phyloP scores from a whole-genome alignment of 2,329 filamentous ascomycete genomes.

The Pochonia chlamydosporia region DNA sequence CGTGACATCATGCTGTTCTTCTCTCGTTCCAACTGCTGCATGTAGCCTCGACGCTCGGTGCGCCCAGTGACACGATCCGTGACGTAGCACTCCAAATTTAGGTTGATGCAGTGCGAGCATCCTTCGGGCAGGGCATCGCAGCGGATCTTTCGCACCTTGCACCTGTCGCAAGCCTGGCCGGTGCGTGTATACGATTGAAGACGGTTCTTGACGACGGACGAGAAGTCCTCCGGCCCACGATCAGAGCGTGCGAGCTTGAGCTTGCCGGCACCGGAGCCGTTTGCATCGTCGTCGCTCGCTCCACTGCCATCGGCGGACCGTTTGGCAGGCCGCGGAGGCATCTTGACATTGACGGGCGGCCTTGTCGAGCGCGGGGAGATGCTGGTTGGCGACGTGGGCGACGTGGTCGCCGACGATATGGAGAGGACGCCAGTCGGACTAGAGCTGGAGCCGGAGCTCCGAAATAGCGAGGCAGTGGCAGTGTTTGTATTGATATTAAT shows the following conservation, averaged over 20 bases:
- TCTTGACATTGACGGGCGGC: slow-evolving; percentile 7
- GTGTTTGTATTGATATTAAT: too few species aligned
- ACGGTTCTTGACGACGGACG: slow-evolving; percentile 49
- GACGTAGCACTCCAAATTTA: slow-evolving; percentile 72
- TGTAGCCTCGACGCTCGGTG: slow-evolving; percentile 71
- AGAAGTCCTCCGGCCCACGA: slow-evolving; percentile 44
- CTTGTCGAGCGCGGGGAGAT: slow-evolving; percentile 9
- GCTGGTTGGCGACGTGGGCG: slow-evolving; percentile 10
- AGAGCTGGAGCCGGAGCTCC: slow-evolving; percentile 4
- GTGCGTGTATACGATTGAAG: slow-evolving; percentile 56
- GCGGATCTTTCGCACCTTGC: slow-evolving; percentile 85
- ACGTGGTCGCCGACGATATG: slow-evolving; percentile 8
- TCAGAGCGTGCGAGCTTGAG: slow-evolving; percentile 45
- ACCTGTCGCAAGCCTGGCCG: slow-evolving; percentile 82
- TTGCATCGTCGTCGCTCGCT: slow-evolving; percentile 24
- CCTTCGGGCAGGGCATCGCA: slow-evolving; percentile 77
- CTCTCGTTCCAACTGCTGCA: slow-evolving; percentile 70
- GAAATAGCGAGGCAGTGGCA: neutral
- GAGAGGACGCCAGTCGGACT: slow-evolving; percentile 11
- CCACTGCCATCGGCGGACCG: slow-evolving; percentile 31
- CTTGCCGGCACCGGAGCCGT: slow-evolving; percentile 24
- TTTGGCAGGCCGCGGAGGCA: slow-evolving; percentile 20
- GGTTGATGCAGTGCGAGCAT: slow-evolving; percentile 75
- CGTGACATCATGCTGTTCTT: slow-evolving; percentile 61
- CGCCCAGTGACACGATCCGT: slow-evolving; percentile 83